Evolutionary conservation across 2,329 filamentous ascomycete species (phyloP), one percentile per base, ranked within the genome.

Genomic region (Bipolaris zeicola): DNA sequence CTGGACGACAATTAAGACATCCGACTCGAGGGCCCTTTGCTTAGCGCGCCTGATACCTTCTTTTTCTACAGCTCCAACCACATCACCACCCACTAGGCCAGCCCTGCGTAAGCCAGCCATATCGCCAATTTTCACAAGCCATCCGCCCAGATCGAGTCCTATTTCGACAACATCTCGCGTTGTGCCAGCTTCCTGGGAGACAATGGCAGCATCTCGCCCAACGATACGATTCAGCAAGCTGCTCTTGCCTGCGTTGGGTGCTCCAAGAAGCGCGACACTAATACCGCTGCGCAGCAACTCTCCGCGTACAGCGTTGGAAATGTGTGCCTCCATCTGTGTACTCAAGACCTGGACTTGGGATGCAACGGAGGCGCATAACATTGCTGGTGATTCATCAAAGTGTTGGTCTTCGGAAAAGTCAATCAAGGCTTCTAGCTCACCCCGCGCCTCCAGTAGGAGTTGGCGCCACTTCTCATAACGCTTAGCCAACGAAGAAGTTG

Each of bases 381-480:
- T 84, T 0, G 82, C 78, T 0, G 92, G 90, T 2, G 91, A 89
- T 76, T 96, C 92, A 65, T 98, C 93, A 69, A 99, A 96, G 78
- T 98, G 91, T 77, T 99, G 94, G 69, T 98, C 95, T 74, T 99
- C 95, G 1, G 91, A 90, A 73, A 99, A 99, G 76, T 99, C 95
- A 60, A 99, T 98, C 64, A 99, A 79, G 0, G 95, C 95, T 77
- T 99, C 95, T 37, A 99, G 83, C 77, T 98, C 93, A 8, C 92
- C 95, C 1, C 95, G 86, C 8, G 93, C 93, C 60, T 89, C 83
- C 6, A 98, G 80, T 16, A 99, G 78, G 62, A 87, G 82, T 61
- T 85, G 80, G 24, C 94, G 87, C 95, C 95, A 99, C 8, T 69
- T 69, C 65, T 97, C 92, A 74, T 99, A 99, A 16, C 87, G 87